Percentiles rank a stretch among this genome's conserved stretches.
phyloP scores from a whole-genome alignment of 1,284 basidiomycete species.

The Ganoderma sp. region DNA sequence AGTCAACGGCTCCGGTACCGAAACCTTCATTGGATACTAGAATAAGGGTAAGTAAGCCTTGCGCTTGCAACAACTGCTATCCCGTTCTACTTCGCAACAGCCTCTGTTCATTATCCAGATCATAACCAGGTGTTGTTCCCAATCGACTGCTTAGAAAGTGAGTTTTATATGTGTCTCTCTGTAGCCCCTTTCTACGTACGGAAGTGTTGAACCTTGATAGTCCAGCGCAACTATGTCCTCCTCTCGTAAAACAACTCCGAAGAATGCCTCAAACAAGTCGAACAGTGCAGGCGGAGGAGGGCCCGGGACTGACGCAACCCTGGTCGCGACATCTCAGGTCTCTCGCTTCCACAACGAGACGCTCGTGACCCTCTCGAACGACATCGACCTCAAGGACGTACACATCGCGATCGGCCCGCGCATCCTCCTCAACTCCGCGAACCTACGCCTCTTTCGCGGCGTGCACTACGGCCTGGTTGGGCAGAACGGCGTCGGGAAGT shows the following conservation, averaged over 20 bases:
- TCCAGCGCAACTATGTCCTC: slow-evolving; percentile 12
- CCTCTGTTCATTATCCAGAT: not conserved
- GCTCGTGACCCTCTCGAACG: slow-evolving; percentile 46
- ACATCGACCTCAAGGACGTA: slow-evolving; percentile 57
- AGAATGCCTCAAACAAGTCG: not conserved
- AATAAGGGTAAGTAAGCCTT: not conserved
- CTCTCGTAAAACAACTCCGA: slow-evolving; percentile 3
- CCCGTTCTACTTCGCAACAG: not conserved
- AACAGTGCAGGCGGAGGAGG: slow-evolving; percentile 5
- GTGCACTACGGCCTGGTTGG: slow-evolving; percentile 78
- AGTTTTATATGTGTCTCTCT: not conserved
- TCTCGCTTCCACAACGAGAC: slow-evolving; percentile 55
- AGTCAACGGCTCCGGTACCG: slow-evolving; percentile 13
- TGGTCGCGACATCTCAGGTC: slow-evolving; percentile 43
- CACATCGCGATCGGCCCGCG: slow-evolving; percentile 52
- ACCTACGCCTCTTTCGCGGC: slow-evolving; percentile 57
- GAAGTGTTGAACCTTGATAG: not conserved
- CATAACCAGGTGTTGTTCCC: not conserved
- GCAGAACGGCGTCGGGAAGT: slow-evolving; percentile 98
- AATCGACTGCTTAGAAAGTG: not conserved
- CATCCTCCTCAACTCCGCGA: slow-evolving; percentile 58
- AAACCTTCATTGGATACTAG: not conserved
- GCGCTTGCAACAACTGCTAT: not conserved
- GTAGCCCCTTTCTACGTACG: not conserved
- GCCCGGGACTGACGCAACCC: not conserved